These are phyloP conservation scores for Hansenula sp. DNA, from an alignment of 1,139 yeast genomes.

Conservation along the genomic window DNA sequence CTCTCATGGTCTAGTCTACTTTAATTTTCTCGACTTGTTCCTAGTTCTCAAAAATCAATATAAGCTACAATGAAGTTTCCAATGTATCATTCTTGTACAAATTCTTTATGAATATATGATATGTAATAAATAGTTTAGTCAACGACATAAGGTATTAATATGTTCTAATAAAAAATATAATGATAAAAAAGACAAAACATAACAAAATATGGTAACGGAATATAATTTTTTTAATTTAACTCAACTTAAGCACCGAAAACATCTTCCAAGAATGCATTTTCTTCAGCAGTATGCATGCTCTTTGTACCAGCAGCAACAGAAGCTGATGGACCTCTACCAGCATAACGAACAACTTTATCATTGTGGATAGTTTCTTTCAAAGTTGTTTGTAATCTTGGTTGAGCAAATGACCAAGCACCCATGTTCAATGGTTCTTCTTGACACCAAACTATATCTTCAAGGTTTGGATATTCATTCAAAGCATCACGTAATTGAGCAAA, in stretches of 20 bases:
- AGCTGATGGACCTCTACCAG: slow-evolving; percentile 98
- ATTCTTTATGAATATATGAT: too few species aligned
- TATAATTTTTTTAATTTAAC: neutral
- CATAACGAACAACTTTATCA: slow-evolving; percentile 65
- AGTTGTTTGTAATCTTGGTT: slow-evolving; percentile 78
- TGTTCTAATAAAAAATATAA: neutral
- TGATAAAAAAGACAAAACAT: neutral
- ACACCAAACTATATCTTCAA: slow-evolving; percentile 91
- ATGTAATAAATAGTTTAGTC: too few species aligned
- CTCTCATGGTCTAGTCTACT: too few species aligned
- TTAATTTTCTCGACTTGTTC: too few species aligned
- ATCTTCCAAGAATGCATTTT: slow-evolving; percentile 77
- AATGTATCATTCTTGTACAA: too few species aligned
- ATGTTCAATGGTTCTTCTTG: slow-evolving; percentile 99
- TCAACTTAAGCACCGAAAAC: slow-evolving; percentile 41
- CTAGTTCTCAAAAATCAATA: too few species aligned
- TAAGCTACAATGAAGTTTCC: neutral
- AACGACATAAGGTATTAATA: too few species aligned
- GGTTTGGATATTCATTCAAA: slow-evolving; percentile 72
- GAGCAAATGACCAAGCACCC: slow-evolving; percentile 80
- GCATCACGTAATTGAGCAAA: slow-evolving; percentile 88
- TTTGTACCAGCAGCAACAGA: slow-evolving; percentile 98
- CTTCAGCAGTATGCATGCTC: slow-evolving; percentile 84
- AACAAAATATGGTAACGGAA: neutral
- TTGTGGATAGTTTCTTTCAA: slow-evolving; percentile 70